Evolutionary conservation across 2,329 filamentous ascomycete genomes (phyloP).

Genomic region (Amauroascus niger): DNA sequence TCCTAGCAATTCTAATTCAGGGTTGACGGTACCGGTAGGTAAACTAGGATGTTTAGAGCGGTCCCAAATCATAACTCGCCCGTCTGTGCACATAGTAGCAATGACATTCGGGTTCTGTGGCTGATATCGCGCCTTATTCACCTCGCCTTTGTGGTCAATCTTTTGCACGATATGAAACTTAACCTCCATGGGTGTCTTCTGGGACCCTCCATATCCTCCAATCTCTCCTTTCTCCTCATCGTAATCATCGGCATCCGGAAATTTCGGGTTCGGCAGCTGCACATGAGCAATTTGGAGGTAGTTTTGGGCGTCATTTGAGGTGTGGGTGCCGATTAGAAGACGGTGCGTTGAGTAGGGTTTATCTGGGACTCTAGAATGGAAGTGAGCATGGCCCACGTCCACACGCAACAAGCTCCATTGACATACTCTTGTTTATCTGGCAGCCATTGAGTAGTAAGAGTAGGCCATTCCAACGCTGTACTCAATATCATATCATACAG

Average conservation of each 20-base stretch:
- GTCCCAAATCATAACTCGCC: constrained; percentile 85
- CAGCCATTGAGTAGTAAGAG: constrained; percentile 95
- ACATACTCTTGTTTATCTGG: constrained; percentile 74
- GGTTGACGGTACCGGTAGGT: constrained; percentile 63
- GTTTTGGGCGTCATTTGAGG: constrained; percentile 73
- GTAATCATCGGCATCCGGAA: constrained; percentile 66
- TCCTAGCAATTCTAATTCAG: constrained; percentile 75
- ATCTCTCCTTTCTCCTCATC: constrained; percentile 89
- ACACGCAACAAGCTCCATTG: constrained; percentile 4
- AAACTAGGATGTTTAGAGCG: constrained; percentile 81
- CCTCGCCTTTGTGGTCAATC: constrained; percentile 91
- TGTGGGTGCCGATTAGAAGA: constrained; percentile 88
- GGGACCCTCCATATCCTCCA: constrained; percentile 67
- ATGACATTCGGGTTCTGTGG: constrained; percentile 96
- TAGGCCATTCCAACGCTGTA: constrained; percentile 93
- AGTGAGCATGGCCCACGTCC: constrained; percentile 10
- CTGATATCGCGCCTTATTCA: constrained; percentile 97
- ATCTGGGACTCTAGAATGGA: constrained; percentile 52
- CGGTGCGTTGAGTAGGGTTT: constrained; percentile 83
- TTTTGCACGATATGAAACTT: constrained; percentile 89
- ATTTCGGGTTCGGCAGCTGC: constrained; percentile 71
- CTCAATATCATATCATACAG: constrained; percentile 97
- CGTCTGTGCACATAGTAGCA: constrained; percentile 81
- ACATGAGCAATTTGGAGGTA: constrained; percentile 92
- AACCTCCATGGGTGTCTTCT: constrained; percentile 59